Conservation (phyloP, 768 basidiomycete species). For the Trichaptum fuscoviolaceum region DNA sequence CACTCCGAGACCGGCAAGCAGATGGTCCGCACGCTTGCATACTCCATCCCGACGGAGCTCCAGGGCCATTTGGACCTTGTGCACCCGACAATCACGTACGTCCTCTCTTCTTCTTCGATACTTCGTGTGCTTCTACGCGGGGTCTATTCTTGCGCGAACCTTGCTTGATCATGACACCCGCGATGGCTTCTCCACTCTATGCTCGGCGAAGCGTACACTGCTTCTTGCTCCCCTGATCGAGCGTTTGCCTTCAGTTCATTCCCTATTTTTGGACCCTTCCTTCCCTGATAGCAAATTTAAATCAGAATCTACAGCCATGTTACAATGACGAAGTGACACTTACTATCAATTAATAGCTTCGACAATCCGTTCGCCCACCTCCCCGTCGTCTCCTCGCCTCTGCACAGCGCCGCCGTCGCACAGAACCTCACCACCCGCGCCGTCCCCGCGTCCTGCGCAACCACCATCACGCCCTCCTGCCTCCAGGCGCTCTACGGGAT, state of each 20-base stretch:
- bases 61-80: slow-evolving; percentile 21
- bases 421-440: slow-evolving; percentile 13
- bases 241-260: too few relatives aligned
- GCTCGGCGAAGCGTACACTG: too few relatives aligned
- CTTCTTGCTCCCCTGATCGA: too few relatives aligned
- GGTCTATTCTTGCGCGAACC: slow-evolving; percentile 1
- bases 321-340: neutral
- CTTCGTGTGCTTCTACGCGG: neutral
- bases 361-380: slow-evolving; percentile 13
- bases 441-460: slow-evolving; percentile 24
- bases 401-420: slow-evolving; percentile 11
- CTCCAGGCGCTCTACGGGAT: slow-evolving; percentile 31
- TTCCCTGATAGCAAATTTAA: neutral
- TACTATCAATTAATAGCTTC: slow-evolving; percentile 2
- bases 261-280: neutral
- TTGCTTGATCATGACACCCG: neutral
- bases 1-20: slow-evolving; percentile 19
- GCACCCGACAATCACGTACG: slow-evolving; percentile 25
- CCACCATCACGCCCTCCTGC: slow-evolving; percentile 28
- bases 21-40: slow-evolving; percentile 22
- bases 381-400: slow-evolving; percentile 17
- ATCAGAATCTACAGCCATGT: neutral
- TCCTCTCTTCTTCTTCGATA: neutral
- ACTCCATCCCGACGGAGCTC: slow-evolving; percentile 23
- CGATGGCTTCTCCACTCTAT: too few relatives aligned